Base-by-base conservation (phyloP, 768 basidiomycete genomes). In the Russula emetica region DNA sequence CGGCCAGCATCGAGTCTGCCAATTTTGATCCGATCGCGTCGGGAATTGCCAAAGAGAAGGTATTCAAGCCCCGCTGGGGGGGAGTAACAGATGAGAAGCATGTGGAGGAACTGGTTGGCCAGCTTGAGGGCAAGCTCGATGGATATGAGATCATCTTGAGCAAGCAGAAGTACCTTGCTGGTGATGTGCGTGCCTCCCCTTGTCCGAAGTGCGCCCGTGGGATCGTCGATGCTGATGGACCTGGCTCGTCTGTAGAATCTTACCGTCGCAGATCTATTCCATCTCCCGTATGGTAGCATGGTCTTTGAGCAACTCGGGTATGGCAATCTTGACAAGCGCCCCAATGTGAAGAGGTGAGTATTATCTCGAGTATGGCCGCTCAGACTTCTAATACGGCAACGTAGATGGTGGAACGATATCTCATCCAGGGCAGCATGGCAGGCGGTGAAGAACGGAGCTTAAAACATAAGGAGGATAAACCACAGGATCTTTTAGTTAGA, bases 1-100 rank as follows among this genome's bases (percentile, higher is more conserved):
- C 73, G 3, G 67, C 64, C 22, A 71, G 70, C n/a, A 53, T 74
- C 42, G 76, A 77, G 60, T 58, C 47, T 36, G 1, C 44, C 18
- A 44, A 64, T 0, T 66, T 66, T 7, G 49, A 66, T 14, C 51
- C 61, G 24, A 6, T 30, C 22, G 61, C 24, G 5, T 16, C 13
- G 4, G 30, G 2, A 9, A 50, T 63, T 2, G 11, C 32, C 24
- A 0, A 0, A 0, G 65, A 66, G n/a, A 56, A 42, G 50, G 16
- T 64, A 10, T 49, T 58, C 56, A 66, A 66, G 36, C n/a, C 0
- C 10, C 4, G 2, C 11, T 13, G 7, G 1, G 65, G 65, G 50
- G 0, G 9, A 7, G 1, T 0, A 20, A 11, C 51, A 16, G 32
- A 66, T 45, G 61, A 66, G 52, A 52, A 53, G 30, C 51, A 10